These are phyloP conservation scores for Ajuga chamaepitys DNA, from an alignment of 257 asterid genomes.

Conservation along the genomic window DNA sequence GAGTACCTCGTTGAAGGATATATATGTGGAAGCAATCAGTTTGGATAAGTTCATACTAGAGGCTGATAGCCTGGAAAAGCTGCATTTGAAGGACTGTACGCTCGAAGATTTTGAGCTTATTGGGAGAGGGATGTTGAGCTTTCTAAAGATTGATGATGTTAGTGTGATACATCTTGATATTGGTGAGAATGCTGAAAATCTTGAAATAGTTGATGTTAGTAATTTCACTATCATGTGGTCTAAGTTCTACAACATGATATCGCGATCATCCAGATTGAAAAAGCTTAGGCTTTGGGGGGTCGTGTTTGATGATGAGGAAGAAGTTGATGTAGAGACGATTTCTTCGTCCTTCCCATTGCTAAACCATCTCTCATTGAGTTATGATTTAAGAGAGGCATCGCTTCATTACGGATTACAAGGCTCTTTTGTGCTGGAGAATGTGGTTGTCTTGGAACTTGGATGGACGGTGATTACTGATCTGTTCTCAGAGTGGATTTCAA, in stretches of 20 bases:
- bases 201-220: slow-evolving; percentile 82
- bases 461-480: slow-evolving; percentile 75
- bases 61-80: slow-evolving; percentile 74
- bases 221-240: slow-evolving; percentile 94
- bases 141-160: slow-evolving; percentile 80
- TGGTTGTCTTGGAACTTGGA: slow-evolving; percentile 76
- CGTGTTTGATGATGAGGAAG: slow-evolving; percentile 89
- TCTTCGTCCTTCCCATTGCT: slow-evolving; percentile 72
- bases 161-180: slow-evolving; percentile 92
- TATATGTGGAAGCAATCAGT: slow-evolving; percentile 81
- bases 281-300: slow-evolving; percentile 88
- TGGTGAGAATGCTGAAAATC: slow-evolving; percentile 73
- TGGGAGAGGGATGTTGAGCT: slow-evolving; percentile 62
- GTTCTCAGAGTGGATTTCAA: slow-evolving; percentile 70
- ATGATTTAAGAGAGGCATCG: slow-evolving; percentile 67
- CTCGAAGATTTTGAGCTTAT: slow-evolving; percentile 81
- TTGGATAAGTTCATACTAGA: slow-evolving; percentile 80
- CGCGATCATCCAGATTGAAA: slow-evolving; percentile 62
- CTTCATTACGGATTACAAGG: slow-evolving; percentile 71
- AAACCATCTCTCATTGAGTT: slow-evolving; percentile 62
- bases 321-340: slow-evolving; percentile 80
- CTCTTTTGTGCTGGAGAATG: slow-evolving; percentile 61
- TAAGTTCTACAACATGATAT: slow-evolving; percentile 80
- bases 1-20: slow-evolving; percentile 63
- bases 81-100: slow-evolving; percentile 83